Conservation (phyloP, 768 basidiomycete species). For the Xerocomellus amylosporus region DNA sequence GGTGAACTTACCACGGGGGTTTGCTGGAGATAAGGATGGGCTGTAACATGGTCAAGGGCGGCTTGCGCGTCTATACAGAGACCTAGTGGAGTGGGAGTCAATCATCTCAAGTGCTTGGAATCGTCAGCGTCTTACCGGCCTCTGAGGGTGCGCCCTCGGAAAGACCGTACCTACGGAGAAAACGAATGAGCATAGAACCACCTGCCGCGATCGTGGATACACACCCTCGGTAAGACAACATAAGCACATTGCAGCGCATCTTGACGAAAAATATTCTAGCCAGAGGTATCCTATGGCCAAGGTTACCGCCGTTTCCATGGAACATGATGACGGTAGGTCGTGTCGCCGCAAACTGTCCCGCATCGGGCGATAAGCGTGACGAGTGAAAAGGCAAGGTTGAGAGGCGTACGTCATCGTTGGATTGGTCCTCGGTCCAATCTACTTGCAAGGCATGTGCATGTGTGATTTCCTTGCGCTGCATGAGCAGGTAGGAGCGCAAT, state of each 20-base stretch:
- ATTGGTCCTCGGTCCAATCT: constrained; percentile 37
- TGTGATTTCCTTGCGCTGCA: constrained; percentile 53
- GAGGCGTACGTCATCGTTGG: constrained; percentile 57
- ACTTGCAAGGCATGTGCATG: constrained; percentile 33
- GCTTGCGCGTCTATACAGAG: constrained; percentile 85
- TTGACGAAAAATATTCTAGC: constrained; percentile 77
- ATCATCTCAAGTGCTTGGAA: neutral
- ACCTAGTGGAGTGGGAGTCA: constrained; percentile 39
- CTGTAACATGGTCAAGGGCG: constrained; percentile 67
- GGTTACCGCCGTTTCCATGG: constrained; percentile 86
- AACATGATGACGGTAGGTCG: constrained; percentile 92
- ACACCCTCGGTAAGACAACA: constrained; percentile 91
- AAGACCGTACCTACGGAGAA: constrained; percentile 70
- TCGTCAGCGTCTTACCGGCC: constrained; percentile 50
- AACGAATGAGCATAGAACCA: neutral
- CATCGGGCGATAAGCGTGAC: neutral
- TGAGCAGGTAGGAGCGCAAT: constrained; percentile 74
- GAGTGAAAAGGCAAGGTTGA: too few relatives aligned
- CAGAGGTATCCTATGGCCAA: constrained; percentile 87
- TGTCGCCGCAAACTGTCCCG: constrained; percentile 38
- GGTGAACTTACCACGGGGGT: constrained; percentile 59
- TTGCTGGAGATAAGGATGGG: constrained; percentile 58
- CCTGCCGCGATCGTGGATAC: constrained; percentile 18
- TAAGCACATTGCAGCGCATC: constrained; percentile 90
- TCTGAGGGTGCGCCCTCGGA: constrained; percentile 88